Evolutionary conservation across 2,329 filamentous ascomycete species (phyloP), one percentile per base, ranked within the genome.

Genomic region (Coniochaeta sp.): DNA sequence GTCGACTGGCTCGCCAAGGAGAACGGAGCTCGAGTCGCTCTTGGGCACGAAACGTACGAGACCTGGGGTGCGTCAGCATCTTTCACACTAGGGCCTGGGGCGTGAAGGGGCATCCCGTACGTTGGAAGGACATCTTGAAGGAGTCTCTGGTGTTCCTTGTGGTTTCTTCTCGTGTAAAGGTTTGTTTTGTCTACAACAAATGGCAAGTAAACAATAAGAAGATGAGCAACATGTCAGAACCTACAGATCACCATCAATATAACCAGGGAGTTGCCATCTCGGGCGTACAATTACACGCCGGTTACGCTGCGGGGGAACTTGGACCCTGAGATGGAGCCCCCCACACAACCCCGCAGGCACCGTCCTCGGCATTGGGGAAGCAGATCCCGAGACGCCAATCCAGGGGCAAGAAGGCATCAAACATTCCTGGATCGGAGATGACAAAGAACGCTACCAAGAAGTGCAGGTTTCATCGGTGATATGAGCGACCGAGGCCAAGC

Each of bases 31-130:
- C 40, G 74, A 69, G 56, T 80, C 77, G 6, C 77, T 79, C 67
- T 79, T 81, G 59, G 84, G 80, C 19, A 80, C 69, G 66, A 87
- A 86, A 58, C 84, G 82, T 64, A 86, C 81, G 61, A 87, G 78
- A 69, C 83, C 83, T 85, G 34, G 31, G 54, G 11, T 1, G 6
- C 38, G 54, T 57, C 16, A 57, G 54, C 50, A 34, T 3, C 2
- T 38, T 16, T 9, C n/a, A 36, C 3, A 34, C 6, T 3, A 6
- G 31, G 6, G n/a, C 3, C 16, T 19, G 19, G 17, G 28, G 6
- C 8, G n/a, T 9, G 7, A 1, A 12, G n/a, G 1, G 54, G 17
- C 14, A 17, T 33, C 9, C 31, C 17, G 6, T 38, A 57, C 54
- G 54, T 38, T 34, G n/a, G 54, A 57, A 57, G 14, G 54, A 57